These are phyloP conservation scores for Ustulina deusta DNA, from an alignment of 2,329 filamentous ascomycete genomes.

Conservation along the genomic window DNA sequence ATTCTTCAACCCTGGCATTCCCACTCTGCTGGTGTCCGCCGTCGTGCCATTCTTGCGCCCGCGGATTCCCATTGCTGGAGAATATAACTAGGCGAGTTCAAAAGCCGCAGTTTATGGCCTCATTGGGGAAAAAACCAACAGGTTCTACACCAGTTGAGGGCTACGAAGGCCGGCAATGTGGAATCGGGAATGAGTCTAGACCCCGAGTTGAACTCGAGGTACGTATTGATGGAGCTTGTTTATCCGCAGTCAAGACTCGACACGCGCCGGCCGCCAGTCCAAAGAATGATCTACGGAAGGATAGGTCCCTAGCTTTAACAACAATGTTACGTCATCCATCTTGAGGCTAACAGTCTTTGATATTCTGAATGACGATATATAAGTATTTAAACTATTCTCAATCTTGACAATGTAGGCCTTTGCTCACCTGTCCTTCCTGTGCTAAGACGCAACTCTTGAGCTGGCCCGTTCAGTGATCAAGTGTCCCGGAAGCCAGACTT, in stretches of 20 bases:
- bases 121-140: background rate
- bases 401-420: background rate
- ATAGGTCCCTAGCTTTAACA: constrained; percentile 27
- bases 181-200: constrained; percentile 3
- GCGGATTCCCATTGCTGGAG: constrained; percentile 27
- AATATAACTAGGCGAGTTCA: constrained; percentile 15
- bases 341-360: constrained; percentile 16
- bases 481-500: background rate
- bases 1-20: constrained; percentile 20
- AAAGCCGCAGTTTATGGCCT: background rate
- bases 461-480: constrained; percentile 3
- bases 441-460: constrained; percentile 5
- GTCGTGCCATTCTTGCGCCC: background rate
- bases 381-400: constrained; percentile 2
- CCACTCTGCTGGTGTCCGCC: background rate
- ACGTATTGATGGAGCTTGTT: constrained; percentile 32
- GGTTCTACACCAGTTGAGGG: constrained; percentile 8
- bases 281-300: constrained; percentile 32
- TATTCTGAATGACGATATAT: constrained; percentile 3
- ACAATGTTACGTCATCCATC: constrained; percentile 26
- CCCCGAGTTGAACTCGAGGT: background rate
- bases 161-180: background rate
- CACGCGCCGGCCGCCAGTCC: constrained; percentile 1
- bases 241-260: constrained; percentile 23
- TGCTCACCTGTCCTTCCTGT: background rate